These are phyloP conservation scores for Corrigiola litoralis DNA, from an alignment of 179 eudicot genomes.

Conservation along the genomic window DNA sequence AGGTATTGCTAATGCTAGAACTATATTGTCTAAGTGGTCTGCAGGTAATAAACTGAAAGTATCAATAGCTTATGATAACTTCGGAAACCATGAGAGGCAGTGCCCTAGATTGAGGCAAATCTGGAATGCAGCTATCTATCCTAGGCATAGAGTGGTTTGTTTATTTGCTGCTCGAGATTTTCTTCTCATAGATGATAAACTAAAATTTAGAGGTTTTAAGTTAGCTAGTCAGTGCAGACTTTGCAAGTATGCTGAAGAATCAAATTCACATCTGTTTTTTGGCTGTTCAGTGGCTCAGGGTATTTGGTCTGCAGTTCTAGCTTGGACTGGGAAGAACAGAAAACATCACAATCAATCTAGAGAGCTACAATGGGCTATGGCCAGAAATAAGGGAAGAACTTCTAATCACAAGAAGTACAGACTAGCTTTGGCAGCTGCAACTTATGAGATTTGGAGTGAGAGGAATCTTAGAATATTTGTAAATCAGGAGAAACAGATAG, in stretches of 20 bases:
- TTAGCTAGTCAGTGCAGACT: too few species aligned
- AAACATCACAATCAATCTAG: too few species aligned
- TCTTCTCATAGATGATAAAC: neutral
- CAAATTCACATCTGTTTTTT: neutral
- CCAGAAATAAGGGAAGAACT: too few species aligned
- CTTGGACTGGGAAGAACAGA: neutral
- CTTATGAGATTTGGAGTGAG: neutral
- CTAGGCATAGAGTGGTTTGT: neutral
- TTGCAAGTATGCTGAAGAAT: neutral
- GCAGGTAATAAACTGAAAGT: too few species aligned
- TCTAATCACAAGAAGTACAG: neutral
- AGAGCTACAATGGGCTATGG: too few species aligned
- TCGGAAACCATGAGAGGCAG: too few species aligned
- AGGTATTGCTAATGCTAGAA: too few species aligned
- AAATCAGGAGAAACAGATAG: neutral
- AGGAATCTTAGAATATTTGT: neutral
- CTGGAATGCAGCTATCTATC: neutral
- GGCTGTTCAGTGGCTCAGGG: neutral
- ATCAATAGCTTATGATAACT: too few species aligned
- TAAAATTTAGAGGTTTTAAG: neutral
- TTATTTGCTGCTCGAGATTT: neutral
- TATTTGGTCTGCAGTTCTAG: neutral
- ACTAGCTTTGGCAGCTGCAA: neutral
- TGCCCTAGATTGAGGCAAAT: neutral
- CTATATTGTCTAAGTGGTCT: too few species aligned